Evolutionary conservation across 371 early-diverging fungal species (phyloP).

Genomic region (Aphelidium insulamus): DNA sequence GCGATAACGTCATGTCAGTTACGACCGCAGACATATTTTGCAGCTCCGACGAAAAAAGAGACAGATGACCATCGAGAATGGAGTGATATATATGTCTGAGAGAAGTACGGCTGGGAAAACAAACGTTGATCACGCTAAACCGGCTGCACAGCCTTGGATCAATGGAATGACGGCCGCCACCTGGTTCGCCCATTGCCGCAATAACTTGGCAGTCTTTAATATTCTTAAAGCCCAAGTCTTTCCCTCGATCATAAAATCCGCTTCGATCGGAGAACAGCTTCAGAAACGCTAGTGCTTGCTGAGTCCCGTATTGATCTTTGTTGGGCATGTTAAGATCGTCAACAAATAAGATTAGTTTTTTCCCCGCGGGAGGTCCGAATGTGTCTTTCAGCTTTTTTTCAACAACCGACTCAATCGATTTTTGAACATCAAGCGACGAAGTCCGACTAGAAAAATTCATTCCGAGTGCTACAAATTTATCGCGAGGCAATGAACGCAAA

Average conservation of each 20-base stretch:
- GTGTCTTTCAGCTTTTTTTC: constrained; percentile 34
- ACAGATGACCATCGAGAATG: constrained; percentile 22
- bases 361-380: constrained; percentile 27
- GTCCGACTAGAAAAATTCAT: constrained; percentile 29
- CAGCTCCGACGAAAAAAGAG: constrained; percentile 15
- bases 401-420: constrained; percentile 26
- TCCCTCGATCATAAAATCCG: constrained; percentile 25
- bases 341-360: constrained; percentile 21
- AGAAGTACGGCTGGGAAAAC: constrained; percentile 24
- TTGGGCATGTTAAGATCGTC: constrained; percentile 35
- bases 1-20: constrained; percentile 11
- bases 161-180: constrained; percentile 28
- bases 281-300: constrained; percentile 27
- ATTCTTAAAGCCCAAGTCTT: constrained; percentile 26
- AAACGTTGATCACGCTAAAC: constrained; percentile 28
- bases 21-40: constrained; percentile 3
- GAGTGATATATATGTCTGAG: constrained; percentile 19
- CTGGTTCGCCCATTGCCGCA: constrained; percentile 30
- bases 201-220: constrained; percentile 26
- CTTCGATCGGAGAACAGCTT: constrained; percentile 24
- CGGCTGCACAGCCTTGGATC: constrained; percentile 27
- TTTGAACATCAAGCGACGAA: constrained; percentile 23
- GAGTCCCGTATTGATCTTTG: constrained; percentile 33
- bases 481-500: constrained; percentile 16
- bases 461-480: constrained; percentile 20